These are phyloP conservation scores for Colletotrichum cordylinicola DNA, from an alignment of 2,329 filamentous ascomycete species.

Conservation along the genomic window DNA sequence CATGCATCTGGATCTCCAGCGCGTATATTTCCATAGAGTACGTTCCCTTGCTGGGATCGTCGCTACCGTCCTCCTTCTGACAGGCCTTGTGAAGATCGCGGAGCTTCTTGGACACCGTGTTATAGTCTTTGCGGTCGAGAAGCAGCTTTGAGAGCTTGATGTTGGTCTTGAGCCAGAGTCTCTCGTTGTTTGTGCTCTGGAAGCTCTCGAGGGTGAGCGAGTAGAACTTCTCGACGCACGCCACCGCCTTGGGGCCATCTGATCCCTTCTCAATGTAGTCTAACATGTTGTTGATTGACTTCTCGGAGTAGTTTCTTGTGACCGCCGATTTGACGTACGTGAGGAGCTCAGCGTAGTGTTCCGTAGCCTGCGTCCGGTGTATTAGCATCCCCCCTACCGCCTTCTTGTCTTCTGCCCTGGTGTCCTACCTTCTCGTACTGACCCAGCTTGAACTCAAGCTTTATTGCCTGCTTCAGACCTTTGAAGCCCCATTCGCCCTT, in stretches of 20 bases:
- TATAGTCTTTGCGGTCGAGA: slow-evolving; percentile 90
- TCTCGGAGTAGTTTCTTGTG: slow-evolving; percentile 97
- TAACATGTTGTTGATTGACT: slow-evolving; percentile 99
- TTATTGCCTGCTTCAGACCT: slow-evolving; percentile 96
- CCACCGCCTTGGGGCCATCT: slow-evolving; percentile 69
- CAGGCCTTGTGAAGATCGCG: slow-evolving; percentile 89
- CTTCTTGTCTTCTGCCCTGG: background rate
- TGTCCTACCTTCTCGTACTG: slow-evolving; percentile 76
- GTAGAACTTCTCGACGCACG: slow-evolving; percentile 95
- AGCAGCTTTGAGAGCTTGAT: slow-evolving; percentile 94
- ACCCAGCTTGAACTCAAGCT: slow-evolving; percentile 93
- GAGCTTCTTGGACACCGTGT: slow-evolving; percentile 80
- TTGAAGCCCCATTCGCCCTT: slow-evolving; percentile 99
- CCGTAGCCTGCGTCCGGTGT: slow-evolving; percentile 69
- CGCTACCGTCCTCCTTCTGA: slow-evolving; percentile 83
- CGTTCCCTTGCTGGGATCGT: slow-evolving; percentile 94
- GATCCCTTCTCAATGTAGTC: slow-evolving; percentile 96
- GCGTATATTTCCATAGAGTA: slow-evolving; percentile 96
- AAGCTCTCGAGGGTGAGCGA: slow-evolving; percentile 92
- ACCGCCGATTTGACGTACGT: slow-evolving; percentile 98
- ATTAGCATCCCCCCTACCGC: background rate
- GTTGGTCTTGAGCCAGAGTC: slow-evolving; percentile 97
- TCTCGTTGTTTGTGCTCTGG: slow-evolving; percentile 96
- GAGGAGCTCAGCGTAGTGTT: slow-evolving; percentile 93
- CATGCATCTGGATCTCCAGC: slow-evolving; percentile 98